Conservation (phyloP, 495 filamentous ascomycete species). For the Podospora australis region DNA sequence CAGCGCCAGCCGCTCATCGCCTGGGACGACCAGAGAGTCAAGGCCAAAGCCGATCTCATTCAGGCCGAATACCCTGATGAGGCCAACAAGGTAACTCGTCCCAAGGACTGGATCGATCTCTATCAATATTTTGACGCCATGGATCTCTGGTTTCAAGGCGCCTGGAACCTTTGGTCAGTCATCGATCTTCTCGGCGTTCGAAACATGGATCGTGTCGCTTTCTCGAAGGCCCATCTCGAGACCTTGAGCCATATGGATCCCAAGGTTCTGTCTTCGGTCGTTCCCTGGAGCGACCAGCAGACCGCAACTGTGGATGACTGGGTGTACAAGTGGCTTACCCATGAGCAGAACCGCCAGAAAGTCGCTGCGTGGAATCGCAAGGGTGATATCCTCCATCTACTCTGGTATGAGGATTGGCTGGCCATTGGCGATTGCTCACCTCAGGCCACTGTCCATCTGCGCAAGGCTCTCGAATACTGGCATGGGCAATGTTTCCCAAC, state of each 20-base stretch:
- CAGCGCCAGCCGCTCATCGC: constrained; percentile 14
- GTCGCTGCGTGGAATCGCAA: constrained; percentile 18
- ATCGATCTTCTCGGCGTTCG: constrained; percentile 19
- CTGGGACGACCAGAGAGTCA: constrained; percentile 16
- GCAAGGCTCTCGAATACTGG: constrained; percentile 5
- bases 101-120: constrained; percentile 27
- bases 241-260: too few species aligned
- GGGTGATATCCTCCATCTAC: constrained; percentile 19
- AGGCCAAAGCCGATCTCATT: too few species aligned
- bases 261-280: too few species aligned
- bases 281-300: neutral
- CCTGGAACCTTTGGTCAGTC: constrained; percentile 39
- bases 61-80: constrained; percentile 25
- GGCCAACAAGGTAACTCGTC: constrained; percentile 23
- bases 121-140: constrained; percentile 47
- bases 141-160: constrained; percentile 42
- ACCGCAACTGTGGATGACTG: constrained; percentile 12
- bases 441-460: neutral
- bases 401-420: constrained; percentile 8
- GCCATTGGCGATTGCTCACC: neutral
- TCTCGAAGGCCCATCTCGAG: too few species aligned
- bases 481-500: neutral
- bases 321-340: constrained; percentile 17
- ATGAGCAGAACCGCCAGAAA: constrained; percentile 9
- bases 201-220: neutral